Conservation (phyloP, 495 filamentous ascomycete species). For the Hyphodiscus hymeniophilus region DNA sequence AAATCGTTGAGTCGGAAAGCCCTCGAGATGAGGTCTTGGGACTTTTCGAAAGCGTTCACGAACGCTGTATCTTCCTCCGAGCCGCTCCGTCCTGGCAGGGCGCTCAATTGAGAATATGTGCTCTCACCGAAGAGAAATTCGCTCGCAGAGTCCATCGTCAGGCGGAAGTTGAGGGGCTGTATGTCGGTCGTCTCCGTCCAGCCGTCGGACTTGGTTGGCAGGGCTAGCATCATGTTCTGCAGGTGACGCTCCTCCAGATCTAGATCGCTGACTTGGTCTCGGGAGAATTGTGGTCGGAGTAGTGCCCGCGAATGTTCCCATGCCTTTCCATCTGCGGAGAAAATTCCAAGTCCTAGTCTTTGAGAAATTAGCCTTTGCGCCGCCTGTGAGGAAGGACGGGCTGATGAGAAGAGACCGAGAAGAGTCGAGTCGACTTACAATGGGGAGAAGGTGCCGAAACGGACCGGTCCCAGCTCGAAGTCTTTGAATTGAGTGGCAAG, state of each 20-base stretch:
- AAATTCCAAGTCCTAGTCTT: slow-evolving; percentile 65
- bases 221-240: slow-evolving; percentile 34
- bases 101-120: slow-evolving; percentile 28
- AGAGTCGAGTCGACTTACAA: too few relatives aligned
- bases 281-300: slow-evolving; percentile 35
- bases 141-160: slow-evolving; percentile 62
- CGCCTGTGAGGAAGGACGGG: too few relatives aligned
- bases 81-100: slow-evolving; percentile 16
- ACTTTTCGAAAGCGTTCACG: slow-evolving; percentile 16
- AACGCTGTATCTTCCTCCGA: slow-evolving; percentile 15
- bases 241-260: slow-evolving; percentile 46
- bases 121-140: slow-evolving; percentile 66
- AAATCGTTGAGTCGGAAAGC: slow-evolving; percentile 7
- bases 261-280: slow-evolving; percentile 40
- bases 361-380: too few relatives aligned
- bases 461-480: slow-evolving; percentile 44
- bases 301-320: slow-evolving; percentile 46
- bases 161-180: slow-evolving; percentile 51
- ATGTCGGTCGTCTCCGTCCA: slow-evolving; percentile 38
- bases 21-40: slow-evolving; percentile 11
- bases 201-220: slow-evolving; percentile 10
- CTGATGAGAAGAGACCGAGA: too few relatives aligned
- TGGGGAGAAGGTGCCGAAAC: slow-evolving; percentile 40
- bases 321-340: slow-evolving; percentile 53
- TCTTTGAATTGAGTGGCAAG: slow-evolving; percentile 55